These are phyloP conservation scores for Kingdonia uniflora DNA, from an alignment of 164 flowering plant genomes.

Conservation along the genomic window DNA sequence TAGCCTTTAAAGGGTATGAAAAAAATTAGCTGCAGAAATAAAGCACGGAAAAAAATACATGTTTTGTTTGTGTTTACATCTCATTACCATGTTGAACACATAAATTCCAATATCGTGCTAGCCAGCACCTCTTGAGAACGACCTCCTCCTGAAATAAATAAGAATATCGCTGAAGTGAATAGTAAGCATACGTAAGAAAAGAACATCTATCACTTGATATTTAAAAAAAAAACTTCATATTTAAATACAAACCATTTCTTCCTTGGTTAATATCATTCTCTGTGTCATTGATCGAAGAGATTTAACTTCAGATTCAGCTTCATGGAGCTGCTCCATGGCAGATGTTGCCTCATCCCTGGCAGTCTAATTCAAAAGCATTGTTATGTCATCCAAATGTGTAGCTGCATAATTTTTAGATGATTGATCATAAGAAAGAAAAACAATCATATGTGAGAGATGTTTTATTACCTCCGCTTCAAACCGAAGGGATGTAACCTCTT, in stretches of 20 bases:
- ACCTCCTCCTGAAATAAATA: slow-evolving; percentile 67
- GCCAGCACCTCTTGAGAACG: slow-evolving; percentile 97
- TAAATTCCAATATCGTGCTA: slow-evolving; percentile 86
- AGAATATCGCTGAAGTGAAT: slow-evolving; percentile 10
- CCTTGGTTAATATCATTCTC: slow-evolving; percentile 62
- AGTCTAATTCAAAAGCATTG: slow-evolving; percentile 26
- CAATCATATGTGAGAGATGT: slow-evolving; percentile 4
- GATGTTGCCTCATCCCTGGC: slow-evolving; percentile 65
- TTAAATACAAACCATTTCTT: slow-evolving; percentile 64
- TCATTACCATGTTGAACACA: slow-evolving; percentile 64
- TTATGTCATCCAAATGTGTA: slow-evolving; percentile 4
- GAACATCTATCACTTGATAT: too few species aligned
- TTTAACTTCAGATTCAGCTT: slow-evolving; percentile 46
- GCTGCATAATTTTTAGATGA: background rate
- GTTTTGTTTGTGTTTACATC: background rate
- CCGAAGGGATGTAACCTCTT: slow-evolving; percentile 39
- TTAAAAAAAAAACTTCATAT: too few species aligned
- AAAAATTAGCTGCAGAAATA: too few species aligned
- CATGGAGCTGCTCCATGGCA: slow-evolving; percentile 61
- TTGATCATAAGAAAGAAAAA: slow-evolving; percentile 2
- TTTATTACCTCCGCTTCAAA: slow-evolving; percentile 62
- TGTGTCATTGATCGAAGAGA: slow-evolving; percentile 48
- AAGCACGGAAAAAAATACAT: too few species aligned
- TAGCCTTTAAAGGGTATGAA: too few species aligned
- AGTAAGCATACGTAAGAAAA: background rate